Evolutionary conservation across 78 protist genomes (phyloP), one percentile per base, ranked within the genome.

Genomic region (Dictyostelium capitatum): DNA sequence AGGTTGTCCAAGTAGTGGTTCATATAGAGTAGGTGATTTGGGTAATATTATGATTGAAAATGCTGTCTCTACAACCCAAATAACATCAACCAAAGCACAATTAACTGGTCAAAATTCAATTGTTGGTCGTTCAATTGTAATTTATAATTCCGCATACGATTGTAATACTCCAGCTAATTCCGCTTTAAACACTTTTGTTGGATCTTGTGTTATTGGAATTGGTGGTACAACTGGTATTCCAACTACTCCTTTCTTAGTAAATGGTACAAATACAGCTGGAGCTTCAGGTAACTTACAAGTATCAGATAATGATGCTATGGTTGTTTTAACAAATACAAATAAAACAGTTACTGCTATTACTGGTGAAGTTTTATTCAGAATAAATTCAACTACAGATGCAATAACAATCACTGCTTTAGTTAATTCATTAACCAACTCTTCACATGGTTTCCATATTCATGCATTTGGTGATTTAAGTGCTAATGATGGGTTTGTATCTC

Each of bases 391-490:
- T 3, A 4, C 50, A 28, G 30, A 17, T 30, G 28, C 25, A 12
- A n/a, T 67, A 5, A 6, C 43, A 11, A 43, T 67, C n/a, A 32
- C 30, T 67, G 41, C 43, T 32, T 14, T 15, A 12, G 48, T 67
- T 12, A 67, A 20, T 32, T 47, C 46, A 30, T 32, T 67, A 12
- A 14, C 50, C 0, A 67, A 67, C 12, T 11, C 10, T 15, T 41
- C 37, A 4, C 75, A 67, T 32, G 75, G 75, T 15, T 67, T 67
- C 75, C 75, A 67, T 17, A 67, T 67, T 67, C 75, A 67, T 67
- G 41, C 75, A 14, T 28, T 67, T 67, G 75, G 75, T 15, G 37
- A 62, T 62, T n/a, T 62, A 62, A 3, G 20, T 0, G 3, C 37
- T 4, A 12, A 11, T 0, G 70, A 62, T 62, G 70, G 70, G n/a